Evolutionary conservation across 352 stramenopile species (phyloP).

Genomic region (Globisporangium paroecandrum): DNA sequence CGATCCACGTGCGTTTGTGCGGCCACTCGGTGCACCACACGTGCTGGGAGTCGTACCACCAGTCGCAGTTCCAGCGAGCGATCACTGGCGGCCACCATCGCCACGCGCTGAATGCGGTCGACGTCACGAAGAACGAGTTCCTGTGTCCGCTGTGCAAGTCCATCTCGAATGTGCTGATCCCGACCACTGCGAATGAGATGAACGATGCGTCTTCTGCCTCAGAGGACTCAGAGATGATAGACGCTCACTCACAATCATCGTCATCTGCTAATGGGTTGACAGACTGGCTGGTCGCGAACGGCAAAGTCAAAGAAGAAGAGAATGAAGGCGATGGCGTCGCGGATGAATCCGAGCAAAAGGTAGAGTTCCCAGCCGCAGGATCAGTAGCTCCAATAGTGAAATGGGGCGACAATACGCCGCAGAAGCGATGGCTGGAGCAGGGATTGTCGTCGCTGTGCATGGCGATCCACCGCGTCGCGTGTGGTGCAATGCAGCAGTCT

Average conservation of each 20-base stretch:
- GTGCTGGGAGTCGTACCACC: slow-evolving; percentile 94
- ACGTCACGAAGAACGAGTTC: slow-evolving; percentile 96
- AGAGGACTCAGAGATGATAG: background rate
- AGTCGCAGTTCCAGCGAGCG: slow-evolving; percentile 92
- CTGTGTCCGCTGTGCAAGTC: slow-evolving; percentile 96
- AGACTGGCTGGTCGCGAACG: slow-evolving; percentile 40
- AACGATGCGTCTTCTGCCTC: slow-evolving; percentile 10
- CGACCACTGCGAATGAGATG: slow-evolving; percentile 61
- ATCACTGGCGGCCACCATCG: slow-evolving; percentile 92
- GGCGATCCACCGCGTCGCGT: slow-evolving; percentile 82
- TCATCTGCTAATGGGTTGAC: slow-evolving; percentile 32
- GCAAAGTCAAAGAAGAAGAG: slow-evolving; percentile 13
- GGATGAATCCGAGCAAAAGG: slow-evolving; percentile 29
- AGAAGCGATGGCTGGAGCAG: slow-evolving; percentile 60
- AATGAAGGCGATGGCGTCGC: background rate
- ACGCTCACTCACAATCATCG: background rate
- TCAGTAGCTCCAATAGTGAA: background rate
- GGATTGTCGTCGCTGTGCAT: slow-evolving; percentile 79
- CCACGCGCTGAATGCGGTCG: slow-evolving; percentile 90
- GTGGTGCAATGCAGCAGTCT: slow-evolving; percentile 78
- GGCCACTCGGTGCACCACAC: slow-evolving; percentile 94
- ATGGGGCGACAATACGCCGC: slow-evolving; percentile 21
- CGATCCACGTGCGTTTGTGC: slow-evolving; percentile 84
- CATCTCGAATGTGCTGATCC: slow-evolving; percentile 96
- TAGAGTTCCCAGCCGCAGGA: background rate